These are phyloP conservation scores for Arabis alpina DNA, from an alignment of 345 rosid genomes.

Conservation along the genomic window DNA sequence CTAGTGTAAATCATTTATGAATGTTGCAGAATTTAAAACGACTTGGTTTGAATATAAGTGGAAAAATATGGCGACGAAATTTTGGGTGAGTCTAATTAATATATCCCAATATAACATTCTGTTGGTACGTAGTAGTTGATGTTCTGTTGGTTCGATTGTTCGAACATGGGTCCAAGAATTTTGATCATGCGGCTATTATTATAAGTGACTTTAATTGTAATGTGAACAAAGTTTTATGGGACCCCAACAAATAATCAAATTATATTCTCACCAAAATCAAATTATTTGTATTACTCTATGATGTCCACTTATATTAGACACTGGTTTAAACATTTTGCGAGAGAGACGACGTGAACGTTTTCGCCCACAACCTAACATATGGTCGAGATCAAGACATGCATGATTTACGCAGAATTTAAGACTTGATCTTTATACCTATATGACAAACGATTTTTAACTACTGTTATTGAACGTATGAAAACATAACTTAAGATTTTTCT, in stretches of 20 bases:
- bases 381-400: constrained; percentile 42
- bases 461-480: neutral
- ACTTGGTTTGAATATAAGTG: constrained; percentile 25
- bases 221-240: constrained; percentile 27
- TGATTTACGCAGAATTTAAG: constrained; percentile 32
- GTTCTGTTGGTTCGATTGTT: constrained; percentile 19
- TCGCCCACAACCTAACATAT: constrained; percentile 28
- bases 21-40: constrained; percentile 18
- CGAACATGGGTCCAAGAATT: constrained; percentile 40
- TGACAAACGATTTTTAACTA: neutral
- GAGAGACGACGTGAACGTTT: constrained; percentile 35
- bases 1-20: constrained; percentile 11
- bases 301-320: constrained; percentile 20
- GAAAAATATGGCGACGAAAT: constrained; percentile 23
- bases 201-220: constrained; percentile 14
- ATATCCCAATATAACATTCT: constrained; percentile 32
- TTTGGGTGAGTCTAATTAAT: constrained; percentile 34
- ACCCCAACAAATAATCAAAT: constrained; percentile 12
- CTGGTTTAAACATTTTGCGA: constrained; percentile 28
- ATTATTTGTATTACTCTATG: constrained; percentile 23
- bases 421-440: constrained; percentile 26
- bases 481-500: no score
- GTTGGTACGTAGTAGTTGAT: constrained; percentile 34
- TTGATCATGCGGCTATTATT: constrained; percentile 36
- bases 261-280: constrained; percentile 28